Evolutionary conservation across 2,329 filamentous ascomycete genomes (phyloP).

Genomic region (Diaporthe humulicola): DNA sequence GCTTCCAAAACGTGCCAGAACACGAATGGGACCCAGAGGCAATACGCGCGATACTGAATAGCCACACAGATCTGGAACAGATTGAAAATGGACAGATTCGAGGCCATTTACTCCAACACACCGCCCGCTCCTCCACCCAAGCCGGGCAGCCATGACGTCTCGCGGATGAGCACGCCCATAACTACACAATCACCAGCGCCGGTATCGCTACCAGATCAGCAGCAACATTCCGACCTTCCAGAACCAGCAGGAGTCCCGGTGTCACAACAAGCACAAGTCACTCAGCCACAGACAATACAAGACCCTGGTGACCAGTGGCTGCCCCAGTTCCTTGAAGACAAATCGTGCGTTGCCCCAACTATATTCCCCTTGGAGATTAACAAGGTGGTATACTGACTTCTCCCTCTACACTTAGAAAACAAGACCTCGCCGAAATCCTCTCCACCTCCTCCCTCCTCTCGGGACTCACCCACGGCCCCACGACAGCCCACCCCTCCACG

Average conservation of each 20-base stretch:
- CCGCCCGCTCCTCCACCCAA: slow-evolving; percentile 81
- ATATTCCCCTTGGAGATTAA: slow-evolving; percentile 35
- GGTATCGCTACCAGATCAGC: slow-evolving; percentile 51
- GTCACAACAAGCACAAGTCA: slow-evolving; percentile 45
- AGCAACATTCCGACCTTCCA: slow-evolving; percentile 43
- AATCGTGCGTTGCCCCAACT: slow-evolving; percentile 72
- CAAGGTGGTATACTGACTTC: background rate
- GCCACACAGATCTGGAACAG: too few species aligned
- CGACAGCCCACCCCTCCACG: slow-evolving; percentile 80
- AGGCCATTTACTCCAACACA: slow-evolving; percentile 60
- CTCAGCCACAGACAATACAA: slow-evolving; percentile 55
- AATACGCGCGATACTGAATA: background rate
- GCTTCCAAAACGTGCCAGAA: background rate
- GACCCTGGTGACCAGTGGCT: slow-evolving; percentile 83
- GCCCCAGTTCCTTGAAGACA: slow-evolving; percentile 81
- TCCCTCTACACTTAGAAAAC: slow-evolving; percentile 67
- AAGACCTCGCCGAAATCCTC: slow-evolving; percentile 81
- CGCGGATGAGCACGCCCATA: slow-evolving; percentile 75
- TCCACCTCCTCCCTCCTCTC: slow-evolving; percentile 75
- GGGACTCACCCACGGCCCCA: slow-evolving; percentile 77
- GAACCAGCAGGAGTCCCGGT: slow-evolving; percentile 43
- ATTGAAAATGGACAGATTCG: slow-evolving; percentile 37
- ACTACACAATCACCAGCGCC: slow-evolving; percentile 59
- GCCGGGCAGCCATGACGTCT: slow-evolving; percentile 76
- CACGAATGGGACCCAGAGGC: background rate